Percentiles rank a stretch among this genome's conserved stretches.
These are phyloP conservation scores for Ogataea zsoltii DNA, from an alignment of 805 yeast species.

Conservation along the genomic window DNA sequence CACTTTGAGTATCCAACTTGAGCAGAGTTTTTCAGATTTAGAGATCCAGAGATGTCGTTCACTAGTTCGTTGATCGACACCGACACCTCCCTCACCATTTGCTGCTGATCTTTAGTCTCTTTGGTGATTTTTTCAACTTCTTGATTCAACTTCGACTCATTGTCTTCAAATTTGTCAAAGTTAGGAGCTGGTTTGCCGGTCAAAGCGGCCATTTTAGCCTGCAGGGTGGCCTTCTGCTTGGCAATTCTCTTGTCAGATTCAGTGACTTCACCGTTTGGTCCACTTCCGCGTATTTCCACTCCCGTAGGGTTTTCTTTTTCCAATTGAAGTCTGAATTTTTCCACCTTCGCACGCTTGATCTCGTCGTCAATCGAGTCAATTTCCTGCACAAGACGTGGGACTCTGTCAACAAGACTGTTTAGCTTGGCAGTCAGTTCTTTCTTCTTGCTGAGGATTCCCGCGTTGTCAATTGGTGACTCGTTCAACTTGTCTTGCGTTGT, in stretches of 20 bases:
- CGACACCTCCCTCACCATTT: conserved; percentile 70
- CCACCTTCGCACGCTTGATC: conserved; percentile 66
- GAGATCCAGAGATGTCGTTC: conserved; percentile 37
- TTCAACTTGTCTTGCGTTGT: conserved; percentile 43
- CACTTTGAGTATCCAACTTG: conserved; percentile 64
- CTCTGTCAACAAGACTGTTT: conserved; percentile 62
- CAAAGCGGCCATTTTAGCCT: conserved; percentile 88
- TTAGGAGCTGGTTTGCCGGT: conserved; percentile 68
- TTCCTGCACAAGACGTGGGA: conserved; percentile 67
- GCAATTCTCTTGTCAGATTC: conserved; percentile 82
- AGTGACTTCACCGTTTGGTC: conserved; percentile 83
- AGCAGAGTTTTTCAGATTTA: conserved; percentile 32
- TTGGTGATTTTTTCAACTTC: conserved; percentile 51
- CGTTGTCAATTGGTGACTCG: conserved; percentile 23
- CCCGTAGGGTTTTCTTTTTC: conserved; percentile 67
- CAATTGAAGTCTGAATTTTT: conserved; percentile 56
- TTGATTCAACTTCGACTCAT: conserved; percentile 53
- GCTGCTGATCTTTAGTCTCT: conserved; percentile 57
- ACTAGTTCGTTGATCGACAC: conserved; percentile 64
- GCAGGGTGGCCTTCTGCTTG: conserved; percentile 72
- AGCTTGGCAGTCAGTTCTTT: conserved; percentile 57
- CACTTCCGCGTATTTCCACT: conserved; percentile 71
- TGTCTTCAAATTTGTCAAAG: conserved; percentile 49
- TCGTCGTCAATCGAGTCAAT: conserved; percentile 67
- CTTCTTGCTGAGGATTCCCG: conserved; percentile 45